Conservation (phyloP, 2,329 filamentous ascomycete species). For the Penicillium sp. region DNA sequence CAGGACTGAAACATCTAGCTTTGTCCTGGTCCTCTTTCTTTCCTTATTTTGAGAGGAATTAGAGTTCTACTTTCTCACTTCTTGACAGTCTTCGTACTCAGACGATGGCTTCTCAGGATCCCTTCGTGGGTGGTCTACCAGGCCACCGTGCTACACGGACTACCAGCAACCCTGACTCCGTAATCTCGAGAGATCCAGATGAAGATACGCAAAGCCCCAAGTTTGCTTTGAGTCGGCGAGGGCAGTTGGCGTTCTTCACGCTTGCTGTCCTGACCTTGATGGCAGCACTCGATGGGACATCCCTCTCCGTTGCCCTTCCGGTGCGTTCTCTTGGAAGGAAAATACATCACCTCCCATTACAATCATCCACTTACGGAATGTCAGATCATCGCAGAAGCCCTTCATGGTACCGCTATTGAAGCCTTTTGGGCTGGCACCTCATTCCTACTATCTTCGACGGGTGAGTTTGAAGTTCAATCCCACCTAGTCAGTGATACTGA, state of each 20-base stretch:
- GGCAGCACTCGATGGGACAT: conserved; percentile 23
- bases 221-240: conserved; percentile 17
- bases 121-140: conserved; percentile 8
- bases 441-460: conserved; percentile 40
- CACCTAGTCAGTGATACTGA: too few species aligned
- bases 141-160: conserved; percentile 1
- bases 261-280: conserved; percentile 19
- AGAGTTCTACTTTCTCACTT: too few species aligned
- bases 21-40: too few species aligned
- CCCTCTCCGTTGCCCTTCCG: conserved; percentile 20
- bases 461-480: conserved; percentile 3
- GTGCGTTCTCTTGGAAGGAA: conserved; percentile 2
- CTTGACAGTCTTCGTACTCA: too few species aligned
- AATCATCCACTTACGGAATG: not conserved
- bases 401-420: conserved; percentile 34
- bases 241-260: conserved; percentile 18
- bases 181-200: not conserved
- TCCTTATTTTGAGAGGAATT: too few species aligned
- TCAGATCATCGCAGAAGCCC: conserved; percentile 28
- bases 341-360: fast-evolving
- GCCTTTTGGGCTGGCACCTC: conserved; percentile 49
- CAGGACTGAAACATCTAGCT: too few species aligned
- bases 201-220: conserved; percentile 5
- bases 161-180: conserved; percentile 8
- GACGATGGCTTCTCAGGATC: conserved; percentile 1